Conservation (phyloP, 2,329 filamentous ascomycete genomes). For the Verticillium tricorpus region DNA sequence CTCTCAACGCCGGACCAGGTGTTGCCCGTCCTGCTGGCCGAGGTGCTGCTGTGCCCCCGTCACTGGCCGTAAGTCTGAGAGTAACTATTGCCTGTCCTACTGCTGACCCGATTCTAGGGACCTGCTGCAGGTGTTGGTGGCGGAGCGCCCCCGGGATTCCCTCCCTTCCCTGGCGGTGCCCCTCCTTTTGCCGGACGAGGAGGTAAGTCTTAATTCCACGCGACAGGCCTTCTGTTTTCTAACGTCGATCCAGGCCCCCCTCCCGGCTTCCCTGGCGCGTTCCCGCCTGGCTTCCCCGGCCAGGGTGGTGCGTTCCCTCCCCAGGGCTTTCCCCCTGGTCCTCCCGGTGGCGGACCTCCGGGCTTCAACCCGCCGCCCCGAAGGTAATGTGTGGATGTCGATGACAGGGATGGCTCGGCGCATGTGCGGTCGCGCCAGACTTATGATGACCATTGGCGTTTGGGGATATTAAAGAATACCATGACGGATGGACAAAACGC, state of each 20-base stretch:
- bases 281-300: conserved; percentile 38
- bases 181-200: conserved; percentile 51
- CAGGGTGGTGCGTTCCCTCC: conserved; percentile 41
- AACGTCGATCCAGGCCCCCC: conserved; percentile 35
- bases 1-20: conserved; percentile 78
- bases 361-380: conserved; percentile 73
- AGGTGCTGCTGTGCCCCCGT: conserved; percentile 66
- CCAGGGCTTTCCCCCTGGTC: conserved; percentile 45
- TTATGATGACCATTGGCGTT: conserved; percentile 24
- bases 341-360: conserved; percentile 50
- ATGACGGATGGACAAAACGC: conserved; percentile 2
- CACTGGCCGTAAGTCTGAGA: conserved; percentile 62
- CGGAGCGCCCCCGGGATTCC: conserved; percentile 57
- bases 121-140: conserved; percentile 85
- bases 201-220: conserved; percentile 37
- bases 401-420: neutral
- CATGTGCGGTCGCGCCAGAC: conserved; percentile 11
- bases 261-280: conserved; percentile 45
- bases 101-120: conserved; percentile 39
- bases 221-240: conserved; percentile 17
- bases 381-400: conserved; percentile 33
- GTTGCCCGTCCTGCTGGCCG: conserved; percentile 88
- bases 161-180: conserved; percentile 44
- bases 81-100: neutral
- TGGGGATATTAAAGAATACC: conserved; percentile 19